Percentiles rank a stretch among this genome's conserved stretches.
Conservation (phyloP, 2,329 filamentous ascomycete genomes). For the Tolypocladium nubicola region DNA sequence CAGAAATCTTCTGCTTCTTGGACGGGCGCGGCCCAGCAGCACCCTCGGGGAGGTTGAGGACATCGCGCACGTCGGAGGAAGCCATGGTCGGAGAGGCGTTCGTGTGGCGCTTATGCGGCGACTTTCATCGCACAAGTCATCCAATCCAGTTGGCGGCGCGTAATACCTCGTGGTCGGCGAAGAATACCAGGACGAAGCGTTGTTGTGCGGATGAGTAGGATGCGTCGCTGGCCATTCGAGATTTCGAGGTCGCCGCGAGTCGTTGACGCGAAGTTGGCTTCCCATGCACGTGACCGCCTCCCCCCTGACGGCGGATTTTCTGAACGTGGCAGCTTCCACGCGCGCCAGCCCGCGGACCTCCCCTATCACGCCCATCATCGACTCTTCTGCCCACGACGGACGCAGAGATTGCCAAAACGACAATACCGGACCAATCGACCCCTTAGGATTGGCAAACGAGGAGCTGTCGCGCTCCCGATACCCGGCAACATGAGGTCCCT, state of each 20-base stretch:
- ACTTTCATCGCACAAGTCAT: slow-evolving; percentile 13
- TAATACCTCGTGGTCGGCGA: background rate
- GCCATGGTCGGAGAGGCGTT: slow-evolving; percentile 40
- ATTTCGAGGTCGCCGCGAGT: background rate
- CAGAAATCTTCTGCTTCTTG: slow-evolving; percentile 65
- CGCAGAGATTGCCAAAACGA: background rate
- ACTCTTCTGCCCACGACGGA: background rate
- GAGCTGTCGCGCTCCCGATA: background rate
- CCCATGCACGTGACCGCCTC: slow-evolving; percentile 24
- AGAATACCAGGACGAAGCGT: background rate
- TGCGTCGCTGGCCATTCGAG: background rate
- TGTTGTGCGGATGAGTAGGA: background rate
- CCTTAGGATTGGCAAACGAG: background rate
- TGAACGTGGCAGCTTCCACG: slow-evolving; percentile 43
- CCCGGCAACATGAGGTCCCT: slow-evolving; percentile 43
- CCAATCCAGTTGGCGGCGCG: background rate
- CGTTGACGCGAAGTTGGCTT: background rate
- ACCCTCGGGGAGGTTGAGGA: slow-evolving; percentile 66
- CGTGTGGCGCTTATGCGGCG: slow-evolving; percentile 2
- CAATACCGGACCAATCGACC: background rate
- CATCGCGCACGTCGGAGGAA: slow-evolving; percentile 75
- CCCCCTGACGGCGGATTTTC: slow-evolving; percentile 25
- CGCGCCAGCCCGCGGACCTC: background rate
- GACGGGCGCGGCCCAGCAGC: slow-evolving; percentile 40
- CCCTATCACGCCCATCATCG: background rate